These are phyloP conservation scores for Ophiostoma pallidulum DNA, from an alignment of 2,329 filamentous ascomycete genomes.

Conservation along the genomic window DNA sequence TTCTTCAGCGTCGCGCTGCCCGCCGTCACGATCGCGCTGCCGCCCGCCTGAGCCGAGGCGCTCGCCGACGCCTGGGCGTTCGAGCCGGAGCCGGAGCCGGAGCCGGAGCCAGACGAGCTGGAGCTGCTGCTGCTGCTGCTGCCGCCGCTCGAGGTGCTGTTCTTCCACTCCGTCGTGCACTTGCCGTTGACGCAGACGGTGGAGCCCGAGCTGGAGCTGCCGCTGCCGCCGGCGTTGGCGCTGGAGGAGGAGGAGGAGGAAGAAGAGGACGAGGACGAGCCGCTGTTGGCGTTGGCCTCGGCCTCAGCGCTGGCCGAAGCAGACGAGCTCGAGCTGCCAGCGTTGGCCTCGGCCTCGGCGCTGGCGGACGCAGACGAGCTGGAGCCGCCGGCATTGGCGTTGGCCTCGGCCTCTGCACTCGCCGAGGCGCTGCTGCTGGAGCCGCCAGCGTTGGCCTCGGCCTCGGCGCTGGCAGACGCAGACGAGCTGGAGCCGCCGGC, in stretches of 20 bases:
- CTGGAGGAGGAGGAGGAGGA: neutral
- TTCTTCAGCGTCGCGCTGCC: constrained; percentile 14
- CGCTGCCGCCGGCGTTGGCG: neutral
- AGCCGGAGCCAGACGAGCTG: neutral
- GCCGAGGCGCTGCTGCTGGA: too few relatives aligned
- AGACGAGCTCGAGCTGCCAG: too few relatives aligned
- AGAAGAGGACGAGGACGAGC: too few relatives aligned
- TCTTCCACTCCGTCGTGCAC: neutral
- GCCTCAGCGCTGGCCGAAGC: neutral
- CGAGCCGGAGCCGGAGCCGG: constrained; percentile 1
- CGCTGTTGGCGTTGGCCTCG: neutral
- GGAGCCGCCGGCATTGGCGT: too few relatives aligned
- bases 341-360: neutral
- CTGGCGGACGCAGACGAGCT: neutral
- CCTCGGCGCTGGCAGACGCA: neutral
- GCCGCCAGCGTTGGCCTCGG: neutral
- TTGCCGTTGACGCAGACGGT: constrained; percentile 6
- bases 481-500: neutral
- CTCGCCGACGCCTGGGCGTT: neutral
- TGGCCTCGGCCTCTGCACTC: neutral
- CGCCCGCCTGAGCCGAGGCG: neutral
- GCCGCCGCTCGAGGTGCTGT: constrained; percentile 3
- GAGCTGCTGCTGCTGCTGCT: neutral
- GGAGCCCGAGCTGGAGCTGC: neutral
- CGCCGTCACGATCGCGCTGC: constrained; percentile 11